Evolutionary conservation across 805 yeast species (phyloP).

Genomic region (Kuraishia capsulata): DNA sequence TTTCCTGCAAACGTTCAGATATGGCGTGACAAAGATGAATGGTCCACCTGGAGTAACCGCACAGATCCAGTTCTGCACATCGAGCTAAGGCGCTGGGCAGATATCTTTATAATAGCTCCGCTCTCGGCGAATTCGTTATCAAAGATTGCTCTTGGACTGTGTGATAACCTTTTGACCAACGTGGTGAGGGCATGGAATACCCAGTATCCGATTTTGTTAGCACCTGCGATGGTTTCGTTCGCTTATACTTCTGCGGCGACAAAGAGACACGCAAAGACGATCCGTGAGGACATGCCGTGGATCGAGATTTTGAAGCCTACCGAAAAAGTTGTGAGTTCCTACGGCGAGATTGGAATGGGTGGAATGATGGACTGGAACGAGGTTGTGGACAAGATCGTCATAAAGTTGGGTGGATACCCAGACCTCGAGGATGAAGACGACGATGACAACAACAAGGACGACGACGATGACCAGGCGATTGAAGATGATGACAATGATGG

Average conservation of each 20-base stretch:
- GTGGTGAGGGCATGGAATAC: slow-evolving; percentile 57
- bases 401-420: slow-evolving; percentile 41
- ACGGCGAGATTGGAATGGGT: slow-evolving; percentile 59
- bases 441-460: slow-evolving; percentile 28
- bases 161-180: slow-evolving; percentile 49
- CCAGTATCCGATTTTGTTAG: slow-evolving; percentile 44
- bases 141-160: slow-evolving; percentile 46
- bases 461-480: slow-evolving; percentile 24
- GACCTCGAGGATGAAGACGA: slow-evolving; percentile 48
- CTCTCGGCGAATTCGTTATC: slow-evolving; percentile 49
- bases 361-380: slow-evolving; percentile 66
- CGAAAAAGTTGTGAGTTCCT: slow-evolving; percentile 46
- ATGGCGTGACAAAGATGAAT: slow-evolving; percentile 53
- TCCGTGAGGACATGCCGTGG: slow-evolving; percentile 57
- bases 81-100: slow-evolving; percentile 55
- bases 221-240: slow-evolving; percentile 54
- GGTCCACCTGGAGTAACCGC: slow-evolving; percentile 43
- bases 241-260: slow-evolving; percentile 51
- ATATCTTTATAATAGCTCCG: slow-evolving; percentile 46
- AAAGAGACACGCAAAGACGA: slow-evolving; percentile 41
- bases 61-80: slow-evolving; percentile 54
- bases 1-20: slow-evolving; percentile 36
- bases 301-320: slow-evolving; percentile 48
- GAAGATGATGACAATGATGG: slow-evolving; percentile 27
- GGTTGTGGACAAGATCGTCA: slow-evolving; percentile 43